phyloP scores from a whole-genome alignment of 257 asterid genomes.

The Penstemon davidsonii region DNA sequence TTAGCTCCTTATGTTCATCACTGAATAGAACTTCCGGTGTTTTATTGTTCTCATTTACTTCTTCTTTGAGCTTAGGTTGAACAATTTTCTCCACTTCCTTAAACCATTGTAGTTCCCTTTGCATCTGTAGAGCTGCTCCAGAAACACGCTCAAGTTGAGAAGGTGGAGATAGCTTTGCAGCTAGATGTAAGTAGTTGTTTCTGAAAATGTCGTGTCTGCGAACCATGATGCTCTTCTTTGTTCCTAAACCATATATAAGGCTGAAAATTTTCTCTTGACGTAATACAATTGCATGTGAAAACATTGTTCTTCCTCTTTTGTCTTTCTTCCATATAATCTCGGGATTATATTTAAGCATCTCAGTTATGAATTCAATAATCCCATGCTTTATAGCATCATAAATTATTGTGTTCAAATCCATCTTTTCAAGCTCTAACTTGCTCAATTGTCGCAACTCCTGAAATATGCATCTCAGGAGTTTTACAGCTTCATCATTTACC shows the following conservation, averaged over 20 bases:
- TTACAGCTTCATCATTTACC: constrained; percentile 33
- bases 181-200: constrained; percentile 34
- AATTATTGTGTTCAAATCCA: constrained; percentile 40
- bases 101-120: constrained; percentile 38
- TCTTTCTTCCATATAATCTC: constrained; percentile 36
- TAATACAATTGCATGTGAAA: constrained; percentile 31
- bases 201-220: constrained; percentile 31
- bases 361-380: constrained; percentile 20
- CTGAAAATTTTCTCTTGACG: constrained; percentile 38
- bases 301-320: constrained; percentile 30
- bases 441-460: constrained; percentile 27
- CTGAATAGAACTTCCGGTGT: constrained; percentile 25
- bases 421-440: constrained; percentile 28
- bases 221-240: constrained; percentile 29
- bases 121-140: constrained; percentile 40
- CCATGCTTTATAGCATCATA: constrained; percentile 41
- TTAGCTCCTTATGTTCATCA: constrained; percentile 28
- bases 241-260: constrained; percentile 27
- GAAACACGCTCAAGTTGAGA: constrained; percentile 28
- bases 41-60: constrained; percentile 31
- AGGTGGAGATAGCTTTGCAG: constrained; percentile 37
- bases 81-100: constrained; percentile 36
- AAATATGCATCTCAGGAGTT: constrained; percentile 32
- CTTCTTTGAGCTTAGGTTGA: constrained; percentile 37
- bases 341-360: constrained; percentile 26